phyloP scores from a whole-genome alignment of 2,329 filamentous ascomycete genomes.

The Talaromyces sp. region DNA sequence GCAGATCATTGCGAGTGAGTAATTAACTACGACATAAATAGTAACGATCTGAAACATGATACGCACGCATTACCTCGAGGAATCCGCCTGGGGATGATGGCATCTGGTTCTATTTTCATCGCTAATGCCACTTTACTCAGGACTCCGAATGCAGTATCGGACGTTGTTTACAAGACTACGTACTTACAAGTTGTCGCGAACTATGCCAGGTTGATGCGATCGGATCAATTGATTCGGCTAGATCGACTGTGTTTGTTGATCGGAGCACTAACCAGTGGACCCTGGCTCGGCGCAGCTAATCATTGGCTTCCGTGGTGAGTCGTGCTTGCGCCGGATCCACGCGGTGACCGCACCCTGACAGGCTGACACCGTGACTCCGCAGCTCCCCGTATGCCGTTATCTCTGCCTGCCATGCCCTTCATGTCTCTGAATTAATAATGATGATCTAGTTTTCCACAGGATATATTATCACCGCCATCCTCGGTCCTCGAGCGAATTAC shows the following conservation, averaged over 20 bases:
- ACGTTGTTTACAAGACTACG: background rate
- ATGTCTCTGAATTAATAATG: background rate
- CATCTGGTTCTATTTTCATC: no score
- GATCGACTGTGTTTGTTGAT: background rate
- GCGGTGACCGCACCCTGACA: background rate
- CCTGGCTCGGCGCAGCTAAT: background rate
- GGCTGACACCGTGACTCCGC: background rate
- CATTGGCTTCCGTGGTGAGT: background rate
- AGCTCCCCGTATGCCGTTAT: conserved; percentile 2
- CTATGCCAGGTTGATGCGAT: background rate
- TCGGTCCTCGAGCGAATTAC: background rate
- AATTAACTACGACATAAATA: background rate
- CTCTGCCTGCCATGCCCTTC: background rate
- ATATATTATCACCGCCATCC: background rate
- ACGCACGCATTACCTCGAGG: background rate
- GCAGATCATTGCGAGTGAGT: background rate
- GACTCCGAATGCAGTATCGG: background rate
- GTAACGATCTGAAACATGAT: background rate
- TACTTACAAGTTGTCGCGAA: no score
- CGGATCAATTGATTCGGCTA: background rate
- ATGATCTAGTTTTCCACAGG: background rate
- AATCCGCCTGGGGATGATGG: no score
- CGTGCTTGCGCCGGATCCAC: background rate
- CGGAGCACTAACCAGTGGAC: background rate
- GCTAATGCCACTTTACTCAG: background rate